Percentiles rank a stretch among this genome's conserved stretches.
Evolutionary conservation across 1,284 basidiomycete genomes (phyloP).

Genomic region (Ganoderma sp.): DNA sequence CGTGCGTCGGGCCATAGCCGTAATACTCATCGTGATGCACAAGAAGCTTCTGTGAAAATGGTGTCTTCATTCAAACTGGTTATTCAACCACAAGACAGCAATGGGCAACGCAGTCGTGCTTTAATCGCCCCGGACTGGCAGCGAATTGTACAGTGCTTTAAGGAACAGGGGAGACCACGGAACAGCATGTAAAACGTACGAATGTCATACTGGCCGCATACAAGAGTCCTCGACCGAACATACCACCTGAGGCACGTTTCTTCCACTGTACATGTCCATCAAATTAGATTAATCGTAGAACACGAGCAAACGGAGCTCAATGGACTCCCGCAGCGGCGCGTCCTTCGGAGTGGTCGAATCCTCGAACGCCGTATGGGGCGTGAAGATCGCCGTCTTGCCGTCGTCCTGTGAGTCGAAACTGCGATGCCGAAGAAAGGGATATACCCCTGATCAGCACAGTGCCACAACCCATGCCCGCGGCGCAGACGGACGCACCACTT

Average conservation of each 20-base stretch:
- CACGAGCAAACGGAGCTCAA: conserved; percentile 63
- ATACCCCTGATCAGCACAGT: conserved; percentile 6
- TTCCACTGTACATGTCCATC: not conserved
- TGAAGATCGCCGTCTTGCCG: conserved; percentile 56
- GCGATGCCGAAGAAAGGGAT: not conserved
- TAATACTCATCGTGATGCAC: not conserved
- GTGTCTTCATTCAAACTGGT: not conserved
- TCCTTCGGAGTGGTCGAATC: conserved; percentile 60
- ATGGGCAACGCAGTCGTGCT: not conserved
- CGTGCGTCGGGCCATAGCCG: not conserved
- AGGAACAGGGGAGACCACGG: not conserved
- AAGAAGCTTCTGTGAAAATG: not conserved
- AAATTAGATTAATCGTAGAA: conserved; percentile 55
- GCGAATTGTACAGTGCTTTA: not conserved
- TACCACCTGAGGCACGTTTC: not conserved
- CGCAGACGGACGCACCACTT: conserved; percentile 59
- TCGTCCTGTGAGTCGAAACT: conserved; percentile 62
- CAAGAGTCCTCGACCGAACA: not conserved
- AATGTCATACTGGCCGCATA: not conserved
- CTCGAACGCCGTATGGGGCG: conserved; percentile 64
- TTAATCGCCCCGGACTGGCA: not conserved
- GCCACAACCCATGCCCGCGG: not conserved
- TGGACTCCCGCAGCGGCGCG: conserved; percentile 59
- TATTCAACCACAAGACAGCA: not conserved
- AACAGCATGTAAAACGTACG: conserved; percentile 3